Evolutionary conservation across 2,329 filamentous ascomycete species (phyloP).

Genomic region (Penicillium sp.): DNA sequence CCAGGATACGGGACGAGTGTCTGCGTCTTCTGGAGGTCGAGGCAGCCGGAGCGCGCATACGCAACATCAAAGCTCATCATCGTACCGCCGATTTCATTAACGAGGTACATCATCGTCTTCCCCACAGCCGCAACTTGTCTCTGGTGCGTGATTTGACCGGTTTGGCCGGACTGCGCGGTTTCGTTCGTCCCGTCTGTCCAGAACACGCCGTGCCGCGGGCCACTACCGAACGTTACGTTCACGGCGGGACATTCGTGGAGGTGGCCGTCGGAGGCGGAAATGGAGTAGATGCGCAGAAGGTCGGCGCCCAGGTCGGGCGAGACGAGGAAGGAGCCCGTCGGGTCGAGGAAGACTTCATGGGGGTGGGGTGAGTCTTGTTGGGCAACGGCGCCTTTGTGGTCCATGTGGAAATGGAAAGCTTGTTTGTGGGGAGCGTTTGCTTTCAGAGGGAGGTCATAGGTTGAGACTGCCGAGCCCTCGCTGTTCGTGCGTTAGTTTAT

Average conservation of each 20-base stretch:
- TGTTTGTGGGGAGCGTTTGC: constrained; percentile 29
- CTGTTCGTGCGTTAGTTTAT: constrained; percentile 18
- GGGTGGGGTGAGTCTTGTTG: constrained; percentile 62
- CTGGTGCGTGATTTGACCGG: constrained; percentile 4
- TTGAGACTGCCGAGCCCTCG: constrained; percentile 33
- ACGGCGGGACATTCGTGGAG: constrained; percentile 47
- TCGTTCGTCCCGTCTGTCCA: constrained; percentile 26
- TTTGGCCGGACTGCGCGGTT: background rate
- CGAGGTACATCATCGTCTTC: constrained; percentile 42
- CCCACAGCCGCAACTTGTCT: constrained; percentile 16
- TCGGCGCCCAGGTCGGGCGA: constrained; percentile 67
- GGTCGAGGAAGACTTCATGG: constrained; percentile 65
- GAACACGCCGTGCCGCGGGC: constrained; percentile 67
- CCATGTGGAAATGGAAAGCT: constrained; percentile 42
- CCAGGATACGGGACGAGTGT: constrained; percentile 28
- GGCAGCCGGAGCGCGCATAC: constrained; percentile 30
- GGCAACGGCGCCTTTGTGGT: constrained; percentile 35
- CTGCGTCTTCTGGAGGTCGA: constrained; percentile 23
- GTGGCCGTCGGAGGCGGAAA: constrained; percentile 47
- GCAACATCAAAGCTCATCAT: constrained; percentile 48
- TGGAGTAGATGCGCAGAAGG: constrained; percentile 57
- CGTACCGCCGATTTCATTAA: constrained; percentile 59
- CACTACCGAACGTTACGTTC: constrained; percentile 51
- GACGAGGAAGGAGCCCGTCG: constrained; percentile 61
- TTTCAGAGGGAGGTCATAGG: constrained; percentile 30